These are phyloP conservation scores for Paraconiothyrium brasiliense DNA, from an alignment of 2,329 filamentous ascomycete genomes.

Conservation along the genomic window DNA sequence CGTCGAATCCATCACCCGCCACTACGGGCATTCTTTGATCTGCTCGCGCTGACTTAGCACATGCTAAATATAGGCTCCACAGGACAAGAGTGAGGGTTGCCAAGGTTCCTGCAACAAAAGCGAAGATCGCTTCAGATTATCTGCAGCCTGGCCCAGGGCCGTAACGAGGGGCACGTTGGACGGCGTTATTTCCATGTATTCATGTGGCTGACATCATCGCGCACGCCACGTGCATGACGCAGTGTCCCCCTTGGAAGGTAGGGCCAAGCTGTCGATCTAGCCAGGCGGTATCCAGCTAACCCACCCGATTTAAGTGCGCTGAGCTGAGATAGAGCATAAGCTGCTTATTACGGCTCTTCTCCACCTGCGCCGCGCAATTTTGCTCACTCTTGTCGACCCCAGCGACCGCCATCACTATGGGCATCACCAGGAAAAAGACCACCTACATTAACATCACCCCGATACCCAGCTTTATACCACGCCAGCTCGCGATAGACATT, in stretches of 20 bases:
- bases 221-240: conserved; percentile 39
- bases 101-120: background rate
- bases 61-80: background rate
- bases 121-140: background rate
- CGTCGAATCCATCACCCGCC: background rate
- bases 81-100: background rate
- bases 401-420: conserved; percentile 29
- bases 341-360: conserved; percentile 14
- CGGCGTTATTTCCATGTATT: conserved; percentile 9
- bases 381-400: conserved; percentile 9
- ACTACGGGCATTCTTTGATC: background rate
- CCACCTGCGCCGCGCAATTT: conserved; percentile 9
- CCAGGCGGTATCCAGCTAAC: conserved; percentile 6
- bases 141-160: background rate
- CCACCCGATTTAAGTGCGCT: conserved; percentile 4
- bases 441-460: conserved; percentile 74
- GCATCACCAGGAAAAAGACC: conserved; percentile 65
- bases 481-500: conserved; percentile 76
- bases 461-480: conserved; percentile 74
- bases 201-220: conserved; percentile 32
- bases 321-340: conserved; percentile 17
- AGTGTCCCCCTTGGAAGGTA: conserved; percentile 16
- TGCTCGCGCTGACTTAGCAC: background rate
- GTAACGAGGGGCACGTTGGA: background rate
- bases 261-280: conserved; percentile 23